Evolutionary conservation across 129 eudicot species (phyloP).

Genomic region (Centella asiatica): DNA sequence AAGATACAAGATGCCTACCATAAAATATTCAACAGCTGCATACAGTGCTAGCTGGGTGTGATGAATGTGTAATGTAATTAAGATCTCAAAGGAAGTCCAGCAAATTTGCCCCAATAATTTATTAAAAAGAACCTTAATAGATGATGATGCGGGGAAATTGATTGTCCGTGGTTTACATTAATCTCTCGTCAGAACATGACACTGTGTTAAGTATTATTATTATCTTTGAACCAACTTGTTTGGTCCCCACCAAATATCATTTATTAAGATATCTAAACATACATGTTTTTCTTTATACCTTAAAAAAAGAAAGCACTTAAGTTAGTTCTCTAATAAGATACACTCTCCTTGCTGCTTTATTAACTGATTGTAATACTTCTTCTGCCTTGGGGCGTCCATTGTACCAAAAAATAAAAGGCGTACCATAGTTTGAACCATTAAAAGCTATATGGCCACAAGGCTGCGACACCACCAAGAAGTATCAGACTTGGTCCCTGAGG

Average conservation of each 20-base stretch:
- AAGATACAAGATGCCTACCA: neutral
- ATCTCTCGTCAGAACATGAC: neutral
- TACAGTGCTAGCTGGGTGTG: neutral
- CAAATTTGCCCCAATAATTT: neutral
- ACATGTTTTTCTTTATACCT: neutral
- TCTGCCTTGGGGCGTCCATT: no score
- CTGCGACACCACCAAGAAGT: no score
- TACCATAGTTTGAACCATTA: no score
- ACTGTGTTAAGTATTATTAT: neutral
- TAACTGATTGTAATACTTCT: no score
- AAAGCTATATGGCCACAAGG: no score
- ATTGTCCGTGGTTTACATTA: neutral
- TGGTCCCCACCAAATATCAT: constrained; percentile 1
- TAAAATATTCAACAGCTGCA: neutral
- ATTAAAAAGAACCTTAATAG: neutral
- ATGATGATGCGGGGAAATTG: neutral
- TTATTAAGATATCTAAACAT: neutral
- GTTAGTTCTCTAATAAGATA: neutral
- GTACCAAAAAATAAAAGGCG: no score
- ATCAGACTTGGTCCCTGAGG: no score
- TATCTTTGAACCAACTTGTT: constrained; percentile 2
- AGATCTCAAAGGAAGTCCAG: neutral
- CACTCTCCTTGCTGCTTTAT: no score
- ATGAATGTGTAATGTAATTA: no score
- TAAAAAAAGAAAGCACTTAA: neutral